Evolutionary conservation across 805 yeast genomes (phyloP), one percentile per base, ranked within the genome.

Genomic region (Metschnikowia colocasiae): DNA sequence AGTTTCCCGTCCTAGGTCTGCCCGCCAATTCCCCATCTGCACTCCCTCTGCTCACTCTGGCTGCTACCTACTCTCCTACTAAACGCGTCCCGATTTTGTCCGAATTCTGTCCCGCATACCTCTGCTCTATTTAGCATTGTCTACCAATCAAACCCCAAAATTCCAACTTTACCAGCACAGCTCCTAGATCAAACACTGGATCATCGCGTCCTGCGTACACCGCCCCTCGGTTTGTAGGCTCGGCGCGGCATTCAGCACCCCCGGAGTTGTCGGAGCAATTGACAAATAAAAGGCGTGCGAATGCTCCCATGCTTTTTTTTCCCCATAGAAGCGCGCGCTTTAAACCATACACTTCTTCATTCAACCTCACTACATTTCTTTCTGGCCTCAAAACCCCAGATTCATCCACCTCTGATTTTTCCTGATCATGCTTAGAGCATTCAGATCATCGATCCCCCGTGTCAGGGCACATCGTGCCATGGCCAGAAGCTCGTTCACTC

Each of bases 341-440:
- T 27, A 27, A 23, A 43, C 46, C 42, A 19, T 39, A 39, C 34
- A 39, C 15, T 29, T 8, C 19, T 20, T 20, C 6, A n/a, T 16
- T 29, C 19, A 9, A 36, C 30, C 20, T 20, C 10, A 41, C 47
- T 23, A 33, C 45, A 33, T 23, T 36, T 43, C 43, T 43, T 36
- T 34, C 45, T 40, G 30, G 47, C 25, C 30, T 25, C 25, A 15
- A 15, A 30, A 30, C 37, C 12, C 36, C 27, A 40, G 37, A 40
- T 20, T 6, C 3, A 15, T n/a, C 13, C 20, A 23, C 20, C 30
- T 15, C 27, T 22, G 13, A 40, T 12, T n/a, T 25, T 34, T 36
- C 34, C 34, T 38, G 53, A 61, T 39, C 52, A 71, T 71, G 76
- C 73, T 70, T 59, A 71, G 73, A 62, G 74, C 74, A 53, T 67